Evolutionary conservation across 495 filamentous ascomycete species (phyloP), one percentile per base, ranked within the genome.

Genomic region (Oidiodendron maius): DNA sequence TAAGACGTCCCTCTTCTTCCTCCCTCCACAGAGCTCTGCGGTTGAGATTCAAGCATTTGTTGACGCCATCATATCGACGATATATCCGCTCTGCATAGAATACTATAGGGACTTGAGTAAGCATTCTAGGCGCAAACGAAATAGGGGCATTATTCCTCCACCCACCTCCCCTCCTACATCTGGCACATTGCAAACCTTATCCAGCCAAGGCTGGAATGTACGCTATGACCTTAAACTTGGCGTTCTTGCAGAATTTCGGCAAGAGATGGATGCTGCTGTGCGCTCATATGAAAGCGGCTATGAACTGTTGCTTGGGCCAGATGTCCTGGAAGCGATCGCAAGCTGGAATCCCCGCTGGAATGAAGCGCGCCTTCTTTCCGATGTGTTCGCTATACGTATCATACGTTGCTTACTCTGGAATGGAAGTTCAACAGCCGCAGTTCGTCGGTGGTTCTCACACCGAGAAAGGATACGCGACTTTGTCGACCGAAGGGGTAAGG

Each of bases 151-250:
- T 24, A 78, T 83, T 18, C 89, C 89, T 9, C 83, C 86, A 37
- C 87, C 89, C 8, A 91, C 87, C n/a, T 74, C 82, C n/a, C 85
- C 89, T 25, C 84, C 87, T 13, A 87, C 84, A 1, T 84, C 76
- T 11, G 86, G 87, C 10, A 91, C 89, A 3, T 91, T 87, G 13
- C 84, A 88, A 58, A 86, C 84, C 0, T 64, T 96, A 16, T 86
- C 89, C n/a, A 72, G 80, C 10, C 84, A 87, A 46, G 89, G 86
- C 3, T 96, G 91, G 91, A 88, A 84, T 62, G 81, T 89, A 17
- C 83, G 91, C 2, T 96, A 95, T 61, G 91, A 96, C 57, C 89
- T 91, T 68, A 96, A 96, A 59, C 75, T 88, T 22, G 91, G 87
- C 6, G 71, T 94, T 1, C 87, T 96, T 59, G 88, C 91, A 25